Evolutionary conservation across 1,284 basidiomycete genomes (phyloP).

Genomic region (Psilocybe mexicana): DNA sequence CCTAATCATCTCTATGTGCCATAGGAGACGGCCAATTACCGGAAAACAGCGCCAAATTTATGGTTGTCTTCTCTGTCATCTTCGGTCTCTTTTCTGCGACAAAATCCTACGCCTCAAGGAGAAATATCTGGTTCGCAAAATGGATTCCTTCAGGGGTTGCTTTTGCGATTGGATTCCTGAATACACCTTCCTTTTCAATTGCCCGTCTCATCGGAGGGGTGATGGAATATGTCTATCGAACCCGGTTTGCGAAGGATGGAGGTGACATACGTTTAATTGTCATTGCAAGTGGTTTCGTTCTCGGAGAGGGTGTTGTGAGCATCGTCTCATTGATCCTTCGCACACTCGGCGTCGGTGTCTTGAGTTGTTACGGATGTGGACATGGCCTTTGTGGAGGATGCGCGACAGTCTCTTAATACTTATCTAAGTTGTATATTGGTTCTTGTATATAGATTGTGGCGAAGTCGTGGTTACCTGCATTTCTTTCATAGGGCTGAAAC

Average conservation of each 20-base stretch:
- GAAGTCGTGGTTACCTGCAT: not conserved
- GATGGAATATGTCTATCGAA: constrained; percentile 71
- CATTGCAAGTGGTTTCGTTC: constrained; percentile 91
- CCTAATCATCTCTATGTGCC: constrained; percentile 2
- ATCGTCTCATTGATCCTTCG: constrained; percentile 78
- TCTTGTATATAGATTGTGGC: not conserved
- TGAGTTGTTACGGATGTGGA: constrained; percentile 84
- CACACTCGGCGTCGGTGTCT: constrained; percentile 71
- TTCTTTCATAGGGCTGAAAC: not conserved
- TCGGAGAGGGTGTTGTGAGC: constrained; percentile 91
- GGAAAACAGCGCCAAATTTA: constrained; percentile 74
- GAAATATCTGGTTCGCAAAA: constrained; percentile 51
- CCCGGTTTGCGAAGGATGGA: constrained; percentile 45
- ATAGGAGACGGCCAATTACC: constrained; percentile 83
- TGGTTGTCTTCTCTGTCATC: constrained; percentile 74
- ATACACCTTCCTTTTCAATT: constrained; percentile 93
- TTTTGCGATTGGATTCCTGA: constrained; percentile 90
- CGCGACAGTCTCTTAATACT: constrained; percentile 34
- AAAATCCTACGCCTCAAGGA: constrained; percentile 62
- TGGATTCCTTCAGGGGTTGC: constrained; percentile 91
- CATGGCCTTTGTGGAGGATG: constrained; percentile 74
- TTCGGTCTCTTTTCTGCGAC: constrained; percentile 69
- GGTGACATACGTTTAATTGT: constrained; percentile 81
- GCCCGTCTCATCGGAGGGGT: constrained; percentile 89
- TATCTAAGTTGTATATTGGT: not conserved